Evolutionary conservation across 805 yeast genomes (phyloP), one percentile per base, ranked within the genome.

Genomic region (Millerozyma acaciae): DNA sequence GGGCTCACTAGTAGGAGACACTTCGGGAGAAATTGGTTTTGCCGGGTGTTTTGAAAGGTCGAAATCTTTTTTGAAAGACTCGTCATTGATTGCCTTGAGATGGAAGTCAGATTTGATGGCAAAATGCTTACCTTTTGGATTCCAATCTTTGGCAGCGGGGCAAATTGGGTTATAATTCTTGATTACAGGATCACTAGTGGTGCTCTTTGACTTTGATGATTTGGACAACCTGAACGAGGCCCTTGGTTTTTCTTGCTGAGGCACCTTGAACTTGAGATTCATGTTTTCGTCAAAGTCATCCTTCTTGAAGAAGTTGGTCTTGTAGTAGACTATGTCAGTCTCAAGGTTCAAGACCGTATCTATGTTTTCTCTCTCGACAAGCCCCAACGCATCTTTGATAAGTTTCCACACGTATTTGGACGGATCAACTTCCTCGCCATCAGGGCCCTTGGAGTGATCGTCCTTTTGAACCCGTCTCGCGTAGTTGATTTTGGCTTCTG

Each of bases 241-340:
- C 16, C 69, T 36, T 4, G 67, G 63, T 18, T 48, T 42, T 14
- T 49, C 55, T 17, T 31, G 39, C 13, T 26, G 33, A 22, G 37
- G 37, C 16, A 20, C 26, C 14, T 20, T 10, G 10, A 8, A 17
- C 8, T 17, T 21, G 8, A 34, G 20, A 16, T 37, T 26, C 13
- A 23, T 31, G n/a, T 20, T 19, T 10, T 45, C 41, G 3, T 48
- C 43, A 39, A 57, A 30, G 27, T 63, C 67, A 23, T 61, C 58
- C 25, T 54, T 48, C 38, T 60, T 62, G 32, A 66, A 54, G 44
- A 66, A 66, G 38, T 64, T 65, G 10, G 71, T 66, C 34, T 65
- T 62, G 39, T 66, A 66, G 43, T 65, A 66, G 12, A 65, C 68
- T 21, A 66, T 60, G 37, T 66, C 70, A 3, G 68, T 51, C 20